A percentile compares a stretch with the other conserved stretches of the same genome.
Evolutionary conservation across 2,329 filamentous ascomycete genomes (phyloP).

Genomic region (Colletotrichum sp.): DNA sequence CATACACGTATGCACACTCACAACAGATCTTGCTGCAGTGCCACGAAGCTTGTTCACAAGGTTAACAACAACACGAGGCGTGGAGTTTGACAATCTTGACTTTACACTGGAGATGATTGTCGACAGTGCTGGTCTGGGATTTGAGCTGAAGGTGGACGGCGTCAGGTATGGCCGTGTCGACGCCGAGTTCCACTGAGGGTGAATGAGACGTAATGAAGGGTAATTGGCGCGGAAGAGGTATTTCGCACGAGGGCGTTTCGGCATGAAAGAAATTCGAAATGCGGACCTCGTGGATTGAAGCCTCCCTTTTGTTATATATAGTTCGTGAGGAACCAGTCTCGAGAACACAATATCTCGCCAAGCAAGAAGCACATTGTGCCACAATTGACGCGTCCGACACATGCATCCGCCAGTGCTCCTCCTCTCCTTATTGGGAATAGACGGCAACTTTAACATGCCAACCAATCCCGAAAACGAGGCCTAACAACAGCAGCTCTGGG

Average conservation of each 20-base stretch:
- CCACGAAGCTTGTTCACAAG: conserved; percentile 76
- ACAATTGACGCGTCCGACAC: conserved; percentile 7
- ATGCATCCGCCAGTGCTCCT: not conserved
- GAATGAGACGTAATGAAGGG: not conserved
- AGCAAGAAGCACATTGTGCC: not conserved
- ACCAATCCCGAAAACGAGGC: not conserved
- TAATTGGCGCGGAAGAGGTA: not conserved
- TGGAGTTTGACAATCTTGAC: conserved; percentile 83
- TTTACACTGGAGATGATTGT: conserved; percentile 86
- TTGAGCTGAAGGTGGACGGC: conserved; percentile 81
- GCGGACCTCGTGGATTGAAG: not conserved
- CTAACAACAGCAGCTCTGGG: not conserved
- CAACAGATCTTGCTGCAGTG: conserved; percentile 79
- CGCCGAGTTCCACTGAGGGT: conserved; percentile 72
- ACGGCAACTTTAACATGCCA: not conserved
- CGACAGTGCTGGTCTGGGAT: conserved; percentile 76
- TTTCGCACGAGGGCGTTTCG: not conserved
- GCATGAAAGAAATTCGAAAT: not conserved
- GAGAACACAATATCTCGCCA: conserved; percentile 6
- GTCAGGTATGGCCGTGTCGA: conserved; percentile 78
- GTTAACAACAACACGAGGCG: conserved; percentile 77
- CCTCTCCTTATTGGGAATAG: not conserved
- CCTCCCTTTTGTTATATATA: not conserved
- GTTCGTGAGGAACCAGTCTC: conserved; percentile 1
- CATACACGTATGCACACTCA: conserved; percentile 78